Conservation (phyloP, 495 filamentous ascomycete species). For the Penicillium dipodomyicola region DNA sequence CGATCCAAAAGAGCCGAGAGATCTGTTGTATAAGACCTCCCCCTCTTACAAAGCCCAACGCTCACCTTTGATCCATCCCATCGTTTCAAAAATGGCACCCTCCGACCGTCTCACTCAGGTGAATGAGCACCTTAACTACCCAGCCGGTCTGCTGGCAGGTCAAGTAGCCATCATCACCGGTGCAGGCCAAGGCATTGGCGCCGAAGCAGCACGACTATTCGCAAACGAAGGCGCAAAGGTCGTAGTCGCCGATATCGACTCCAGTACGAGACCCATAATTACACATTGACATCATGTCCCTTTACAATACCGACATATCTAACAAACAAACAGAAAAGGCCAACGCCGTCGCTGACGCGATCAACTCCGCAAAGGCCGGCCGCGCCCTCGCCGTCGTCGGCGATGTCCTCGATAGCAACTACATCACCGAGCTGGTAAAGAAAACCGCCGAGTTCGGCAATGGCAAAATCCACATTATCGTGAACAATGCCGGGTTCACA, state of each 20-base stretch:
- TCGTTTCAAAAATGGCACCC: slow-evolving; percentile 31
- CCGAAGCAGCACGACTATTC: slow-evolving; percentile 76
- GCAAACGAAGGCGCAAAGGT: slow-evolving; percentile 85
- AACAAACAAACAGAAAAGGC: slow-evolving; percentile 54
- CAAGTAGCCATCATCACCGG: slow-evolving; percentile 89
- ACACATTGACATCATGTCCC: not conserved
- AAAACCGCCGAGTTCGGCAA: slow-evolving; percentile 73
- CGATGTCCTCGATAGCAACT: slow-evolving; percentile 65
- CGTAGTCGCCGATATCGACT: slow-evolving; percentile 78
- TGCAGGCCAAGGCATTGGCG: slow-evolving; percentile 84
- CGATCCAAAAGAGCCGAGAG: slow-evolving; percentile 19
- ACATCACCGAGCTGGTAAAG: slow-evolving; percentile 67
- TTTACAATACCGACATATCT: not conserved
- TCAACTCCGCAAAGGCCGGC: slow-evolving; percentile 60
- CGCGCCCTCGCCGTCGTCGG: slow-evolving; percentile 68
- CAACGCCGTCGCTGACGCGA: slow-evolving; percentile 56
- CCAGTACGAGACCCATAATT: slow-evolving; percentile 41
- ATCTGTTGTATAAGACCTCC: slow-evolving; percentile 22
- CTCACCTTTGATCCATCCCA: not conserved
- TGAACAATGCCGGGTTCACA: slow-evolving; percentile 86
- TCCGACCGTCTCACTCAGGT: slow-evolving; percentile 63
- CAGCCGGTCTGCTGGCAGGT: slow-evolving; percentile 68
- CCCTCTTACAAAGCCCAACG: not conserved
- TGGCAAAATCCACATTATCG: slow-evolving; percentile 84
- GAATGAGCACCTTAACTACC: slow-evolving; percentile 74